A percentile compares a stretch with the other conserved stretches of the same genome.
Evolutionary conservation across 139 green algal species (phyloP).

Genomic region (Eudorina sp.): DNA sequence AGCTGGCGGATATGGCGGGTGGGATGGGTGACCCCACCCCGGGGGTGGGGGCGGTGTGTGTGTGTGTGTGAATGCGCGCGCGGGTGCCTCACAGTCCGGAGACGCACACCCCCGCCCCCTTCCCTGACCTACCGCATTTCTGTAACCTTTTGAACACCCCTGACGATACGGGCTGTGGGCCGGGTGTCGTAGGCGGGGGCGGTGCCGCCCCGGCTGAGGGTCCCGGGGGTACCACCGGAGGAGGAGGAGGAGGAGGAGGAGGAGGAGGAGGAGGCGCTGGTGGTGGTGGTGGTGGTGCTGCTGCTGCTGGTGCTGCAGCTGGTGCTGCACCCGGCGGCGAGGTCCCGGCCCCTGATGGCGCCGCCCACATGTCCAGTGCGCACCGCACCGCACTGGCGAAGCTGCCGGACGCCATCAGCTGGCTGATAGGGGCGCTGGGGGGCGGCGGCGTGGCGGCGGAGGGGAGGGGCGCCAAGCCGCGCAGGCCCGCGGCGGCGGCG

Average conservation of each 20-base stretch:
- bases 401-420: slow-evolving; percentile 80
- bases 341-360: not conserved
- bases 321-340: not conserved
- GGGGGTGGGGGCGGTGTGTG: no score
- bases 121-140: no score
- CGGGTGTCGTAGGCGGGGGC: no score
- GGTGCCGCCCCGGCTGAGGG: no score
- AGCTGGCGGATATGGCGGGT: no score
- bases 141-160: no score
- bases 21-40: no score
- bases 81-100: no score
- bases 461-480: not conserved
- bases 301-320: not conserved
- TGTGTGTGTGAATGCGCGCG: no score
- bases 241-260: not conserved
- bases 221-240: not conserved
- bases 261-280: not conserved
- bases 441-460: slow-evolving; percentile 10
- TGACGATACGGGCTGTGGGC: no score
- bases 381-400: slow-evolving; percentile 86
- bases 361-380: slow-evolving; percentile 49
- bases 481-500: not conserved
- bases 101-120: no score
- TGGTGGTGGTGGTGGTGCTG: not conserved
- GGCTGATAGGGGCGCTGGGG: slow-evolving; percentile 76